phyloP scores from a whole-genome alignment of 306 rosid genomes.

The Luffa acutangula region DNA sequence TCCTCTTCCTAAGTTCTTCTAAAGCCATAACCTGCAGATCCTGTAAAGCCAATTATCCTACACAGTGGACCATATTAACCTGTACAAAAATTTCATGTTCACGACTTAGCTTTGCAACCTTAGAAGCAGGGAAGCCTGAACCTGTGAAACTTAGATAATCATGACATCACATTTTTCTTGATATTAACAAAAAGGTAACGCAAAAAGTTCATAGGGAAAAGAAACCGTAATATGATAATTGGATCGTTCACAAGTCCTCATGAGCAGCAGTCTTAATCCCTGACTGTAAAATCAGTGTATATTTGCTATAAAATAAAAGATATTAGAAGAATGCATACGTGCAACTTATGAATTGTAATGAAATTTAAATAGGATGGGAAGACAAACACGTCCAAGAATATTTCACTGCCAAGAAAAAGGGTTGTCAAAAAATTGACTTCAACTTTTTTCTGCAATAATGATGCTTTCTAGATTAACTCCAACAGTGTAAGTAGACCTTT shows the following conservation, averaged over 20 bases:
- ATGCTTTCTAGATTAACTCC: background rate
- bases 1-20: background rate
- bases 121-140: background rate
- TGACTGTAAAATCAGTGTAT: background rate
- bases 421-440: background rate
- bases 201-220: background rate
- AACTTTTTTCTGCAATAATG: too few relatives aligned
- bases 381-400: background rate
- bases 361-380: background rate
- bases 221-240: background rate
- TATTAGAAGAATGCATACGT: background rate
- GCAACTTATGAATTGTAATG: background rate
- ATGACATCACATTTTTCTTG: background rate
- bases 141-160: background rate
- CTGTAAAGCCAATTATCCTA: background rate
- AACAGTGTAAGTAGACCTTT: background rate
- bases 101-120: background rate
- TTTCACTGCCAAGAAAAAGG: background rate
- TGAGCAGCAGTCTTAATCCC: background rate
- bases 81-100: background rate
- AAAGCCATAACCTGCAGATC: background rate
- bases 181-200: background rate
- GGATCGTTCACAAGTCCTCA: background rate
- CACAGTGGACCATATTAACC: background rate
- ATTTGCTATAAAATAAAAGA: background rate